Base-by-base conservation (phyloP, 192 early-diverging fungal genomes). In the Chytriomyces sp. region DNA sequence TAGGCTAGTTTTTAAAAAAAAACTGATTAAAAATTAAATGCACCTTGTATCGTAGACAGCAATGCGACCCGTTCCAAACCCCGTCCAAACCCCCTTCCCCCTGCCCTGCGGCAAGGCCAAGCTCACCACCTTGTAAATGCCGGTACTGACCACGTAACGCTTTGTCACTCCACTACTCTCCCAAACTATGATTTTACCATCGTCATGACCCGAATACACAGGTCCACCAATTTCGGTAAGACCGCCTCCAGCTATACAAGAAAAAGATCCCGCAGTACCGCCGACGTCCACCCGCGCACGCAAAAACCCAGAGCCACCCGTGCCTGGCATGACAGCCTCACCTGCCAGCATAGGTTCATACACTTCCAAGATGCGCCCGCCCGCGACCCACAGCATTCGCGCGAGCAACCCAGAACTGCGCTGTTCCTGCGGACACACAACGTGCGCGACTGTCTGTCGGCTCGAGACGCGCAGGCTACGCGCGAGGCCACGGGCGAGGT, bases 131-230 rank as follows among this genome's bases (percentile, higher is more conserved):
- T 84, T 83, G 78, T 93, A 93, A 62, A 84, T 79, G 2, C 86
- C 89, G 22, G 82, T 80, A 40, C 57, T 59, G 8, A 90, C 78
- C 17, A 84, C 75, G 40, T 78, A 76, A 1, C 82, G 22, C 54
- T 79, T 82, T 31, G 81, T 80, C 10, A 82, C 59, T 2, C 78
- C 78, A 17, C 76, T 70, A 3, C 66, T 67, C 41, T 91, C 85
- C 89, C 90, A 93, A 2, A 93, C 79, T 28, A 85, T 83, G 8
- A 94, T 84, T 64, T 87, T 91, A 36, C 92, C 92, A 76, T 93
- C 87, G 38, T 94, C 92, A 70, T 94, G 93, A 10, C 89, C 90
- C 7, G 84, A 78, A 78, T 87, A 90, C 3, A 93, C 85, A 39
- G 41, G 39, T 25, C 61, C 72, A 19, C 69, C 70, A n/a, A n/a